Evolutionary conservation across 2,329 filamentous ascomycete genomes (phyloP).

Genomic region (Purpureocillium takamizusanense): DNA sequence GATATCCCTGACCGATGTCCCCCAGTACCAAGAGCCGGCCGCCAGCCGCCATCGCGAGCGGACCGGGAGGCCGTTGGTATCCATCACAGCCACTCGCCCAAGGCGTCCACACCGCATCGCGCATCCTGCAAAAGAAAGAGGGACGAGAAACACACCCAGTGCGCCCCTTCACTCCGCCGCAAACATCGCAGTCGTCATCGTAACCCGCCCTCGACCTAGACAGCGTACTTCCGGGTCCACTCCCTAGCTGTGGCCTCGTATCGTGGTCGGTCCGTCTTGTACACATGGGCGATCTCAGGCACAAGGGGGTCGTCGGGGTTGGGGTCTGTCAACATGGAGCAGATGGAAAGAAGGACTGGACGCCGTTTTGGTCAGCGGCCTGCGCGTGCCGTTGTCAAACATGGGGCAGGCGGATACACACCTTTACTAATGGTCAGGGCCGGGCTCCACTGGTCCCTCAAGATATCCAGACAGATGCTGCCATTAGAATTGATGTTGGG

Average conservation of each 20-base stretch:
- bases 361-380: slow-evolving; percentile 6
- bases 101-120: slow-evolving; percentile 1
- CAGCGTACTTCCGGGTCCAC: slow-evolving; percentile 99
- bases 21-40: neutral
- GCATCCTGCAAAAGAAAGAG: slow-evolving; percentile 6
- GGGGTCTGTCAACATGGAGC: slow-evolving; percentile 98
- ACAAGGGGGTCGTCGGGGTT: slow-evolving; percentile 98
- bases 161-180: slow-evolving; percentile 13
- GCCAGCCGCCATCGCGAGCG: neutral
- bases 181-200: slow-evolving; percentile 1
- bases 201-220: slow-evolving; percentile 41
- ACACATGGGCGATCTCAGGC: slow-evolving; percentile 97
- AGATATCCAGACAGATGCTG: slow-evolving; percentile 96
- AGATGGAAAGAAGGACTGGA: slow-evolving; percentile 91
- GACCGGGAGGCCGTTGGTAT: slow-evolving; percentile 1
- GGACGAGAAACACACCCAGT: slow-evolving; percentile 17
- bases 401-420: slow-evolving; percentile 29
- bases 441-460: slow-evolving; percentile 98
- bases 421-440: slow-evolving; percentile 98
- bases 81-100: slow-evolving; percentile 2
- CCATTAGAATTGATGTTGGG: slow-evolving; percentile 99
- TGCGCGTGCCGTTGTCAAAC: neutral
- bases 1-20: slow-evolving; percentile 13
- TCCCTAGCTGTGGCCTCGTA: slow-evolving; percentile 96
- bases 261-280: slow-evolving; percentile 94